Conservation (phyloP, 331 rosid genomes). For the Quercus lobata region DNA sequence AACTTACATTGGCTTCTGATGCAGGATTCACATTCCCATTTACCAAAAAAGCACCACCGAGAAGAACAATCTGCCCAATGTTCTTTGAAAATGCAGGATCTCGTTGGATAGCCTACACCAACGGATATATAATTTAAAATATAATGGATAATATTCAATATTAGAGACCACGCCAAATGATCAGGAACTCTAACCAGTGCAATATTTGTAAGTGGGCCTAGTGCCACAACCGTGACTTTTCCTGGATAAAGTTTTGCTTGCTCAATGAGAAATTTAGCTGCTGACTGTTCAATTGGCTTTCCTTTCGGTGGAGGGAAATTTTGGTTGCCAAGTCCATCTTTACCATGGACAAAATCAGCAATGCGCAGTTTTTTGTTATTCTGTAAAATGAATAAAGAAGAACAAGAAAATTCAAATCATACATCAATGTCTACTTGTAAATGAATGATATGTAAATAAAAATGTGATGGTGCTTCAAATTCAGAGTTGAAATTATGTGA, state of each 20-base stretch:
- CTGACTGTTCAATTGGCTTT: conserved; percentile 68
- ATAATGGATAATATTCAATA: background rate
- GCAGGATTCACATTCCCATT: conserved; percentile 96
- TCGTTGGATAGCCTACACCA: conserved; percentile 66
- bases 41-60: conserved; percentile 90
- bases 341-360: conserved; percentile 91
- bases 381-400: conserved; percentile 26
- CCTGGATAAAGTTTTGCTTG: conserved; percentile 79
- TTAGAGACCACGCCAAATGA: background rate
- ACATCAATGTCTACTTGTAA: background rate
- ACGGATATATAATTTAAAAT: conserved; percentile 13
- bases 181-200: conserved; percentile 57
- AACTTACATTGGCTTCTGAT: conserved; percentile 84
- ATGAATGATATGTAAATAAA: background rate
- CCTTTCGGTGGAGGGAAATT: conserved; percentile 84
- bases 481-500: background rate
- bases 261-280: conserved; percentile 61
- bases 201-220: conserved; percentile 93
- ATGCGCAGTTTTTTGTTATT: conserved; percentile 72
- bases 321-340: conserved; percentile 97
- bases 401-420: background rate
- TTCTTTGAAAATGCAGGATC: conserved; percentile 72
- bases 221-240: conserved; percentile 75
- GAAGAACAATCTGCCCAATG: conserved; percentile 75
- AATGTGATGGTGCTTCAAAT: background rate